A percentile compares a stretch with the other conserved stretches of the same genome.
Conservation (phyloP, 2,329 filamentous ascomycete genomes). For the Bipolaris gigantea region DNA sequence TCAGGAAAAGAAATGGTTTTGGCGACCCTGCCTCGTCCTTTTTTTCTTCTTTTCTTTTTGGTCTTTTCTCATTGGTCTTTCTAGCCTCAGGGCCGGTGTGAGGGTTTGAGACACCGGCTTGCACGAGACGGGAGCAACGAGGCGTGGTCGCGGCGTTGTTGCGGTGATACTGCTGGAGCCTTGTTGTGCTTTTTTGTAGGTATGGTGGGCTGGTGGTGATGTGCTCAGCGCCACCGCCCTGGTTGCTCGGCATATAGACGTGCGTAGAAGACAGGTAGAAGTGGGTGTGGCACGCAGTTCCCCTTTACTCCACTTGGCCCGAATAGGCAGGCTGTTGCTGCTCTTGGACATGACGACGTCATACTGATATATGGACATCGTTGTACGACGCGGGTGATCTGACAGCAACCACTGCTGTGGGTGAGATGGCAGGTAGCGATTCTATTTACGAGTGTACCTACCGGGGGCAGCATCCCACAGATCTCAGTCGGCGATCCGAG, state of each 20-base stretch:
- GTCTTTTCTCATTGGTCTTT: background rate
- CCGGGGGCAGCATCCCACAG: conserved; percentile 4
- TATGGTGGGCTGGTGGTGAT: conserved; percentile 3
- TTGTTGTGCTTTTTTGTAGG: conserved; percentile 4
- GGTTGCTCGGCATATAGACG: background rate
- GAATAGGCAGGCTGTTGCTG: background rate
- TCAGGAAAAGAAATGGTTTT: background rate
- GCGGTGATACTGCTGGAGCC: background rate
- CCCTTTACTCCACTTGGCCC: conserved; percentile 3
- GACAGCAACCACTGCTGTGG: conserved; percentile 5
- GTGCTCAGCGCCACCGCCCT: background rate
- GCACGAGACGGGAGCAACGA: background rate
- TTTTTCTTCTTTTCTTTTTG: background rate
- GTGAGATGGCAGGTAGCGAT: conserved; percentile 2
- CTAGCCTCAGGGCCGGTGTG: background rate
- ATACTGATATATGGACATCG: conserved; percentile 4
- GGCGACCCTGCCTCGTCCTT: background rate
- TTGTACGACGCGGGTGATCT: conserved; percentile 7
- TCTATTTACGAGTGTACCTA: conserved; percentile 1
- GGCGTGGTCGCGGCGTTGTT: background rate
- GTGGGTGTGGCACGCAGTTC: conserved; percentile 3
- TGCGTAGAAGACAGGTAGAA: background rate
- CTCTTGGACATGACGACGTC: conserved; percentile 3
- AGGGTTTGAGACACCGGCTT: background rate
- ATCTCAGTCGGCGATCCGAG: conserved; percentile 8